Evolutionary conservation across 2,329 filamentous ascomycete species (phyloP), one percentile per base, ranked within the genome.

Genomic region (Ophiostoma angusticollis): DNA sequence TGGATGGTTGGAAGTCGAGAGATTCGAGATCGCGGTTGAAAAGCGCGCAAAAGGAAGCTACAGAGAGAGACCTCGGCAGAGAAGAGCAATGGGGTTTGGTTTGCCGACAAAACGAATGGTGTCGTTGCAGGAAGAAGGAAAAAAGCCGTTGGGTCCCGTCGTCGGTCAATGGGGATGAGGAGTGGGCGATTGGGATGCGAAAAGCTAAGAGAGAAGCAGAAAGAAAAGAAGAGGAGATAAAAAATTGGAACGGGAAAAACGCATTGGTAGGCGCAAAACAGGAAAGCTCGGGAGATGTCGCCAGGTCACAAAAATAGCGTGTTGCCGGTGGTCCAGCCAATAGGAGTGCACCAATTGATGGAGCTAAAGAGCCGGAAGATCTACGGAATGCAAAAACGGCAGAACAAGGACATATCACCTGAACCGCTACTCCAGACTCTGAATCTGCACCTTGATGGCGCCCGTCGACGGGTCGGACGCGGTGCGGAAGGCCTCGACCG

Each of bases 371-470:
- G n/a, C n/a, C n/a, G n/a, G n/a, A n/a, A n/a, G n/a, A n/a, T n/a
- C n/a, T n/a, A n/a, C n/a, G n/a, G n/a, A n/a, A n/a, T n/a, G n/a
- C n/a, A n/a, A n/a, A n/a, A n/a, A n/a, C n/a, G n/a, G n/a, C n/a
- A n/a, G n/a, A n/a, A n/a, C n/a, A n/a, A n/a, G n/a, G n/a, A n/a
- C n/a, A n/a, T n/a, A n/a, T n/a, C n/a, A n/a, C n/a, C n/a, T 22
- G 16, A 2, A 9, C 13, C 31, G 17, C 49, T 61, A 72, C 9
- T 74, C 70, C 47, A 72, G 48, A 52, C 74, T 85, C 67, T 87
- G 84, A 54, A 95, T 95, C 71, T 86, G 82, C 44, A 95, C 87
- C 70, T 96, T 96, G 62, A 96, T 95, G n/a, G 87, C 85, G 6
- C 89, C 87, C 37, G 83, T 93, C 68, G 81, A 86, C 28, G 85